Evolutionary conservation across 768 basidiomycete species (phyloP).

Genomic region (Russula earlei): DNA sequence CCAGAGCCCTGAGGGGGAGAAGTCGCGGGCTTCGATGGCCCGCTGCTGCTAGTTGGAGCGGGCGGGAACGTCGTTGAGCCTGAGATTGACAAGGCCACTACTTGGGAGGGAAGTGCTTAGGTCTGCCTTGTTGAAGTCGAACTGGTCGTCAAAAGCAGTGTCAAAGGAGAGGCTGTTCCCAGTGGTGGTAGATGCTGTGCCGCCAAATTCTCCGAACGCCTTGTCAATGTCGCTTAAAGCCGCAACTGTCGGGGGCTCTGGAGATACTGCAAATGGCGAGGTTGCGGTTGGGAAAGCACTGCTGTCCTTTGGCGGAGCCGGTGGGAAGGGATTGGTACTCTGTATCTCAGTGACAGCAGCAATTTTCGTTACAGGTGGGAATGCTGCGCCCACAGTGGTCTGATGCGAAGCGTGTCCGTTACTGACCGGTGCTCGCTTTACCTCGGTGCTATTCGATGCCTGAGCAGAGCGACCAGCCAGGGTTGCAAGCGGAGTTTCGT

Average conservation of each 20-base stretch:
- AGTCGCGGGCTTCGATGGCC: background rate
- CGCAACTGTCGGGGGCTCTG: slow-evolving; percentile 17
- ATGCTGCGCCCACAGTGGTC: background rate
- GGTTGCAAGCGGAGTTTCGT: slow-evolving; percentile 24
- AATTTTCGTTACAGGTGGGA: background rate
- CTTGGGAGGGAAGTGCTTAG: background rate
- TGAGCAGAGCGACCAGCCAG: slow-evolving; percentile 15
- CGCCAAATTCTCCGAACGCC: slow-evolving; percentile 49
- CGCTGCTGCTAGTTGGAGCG: background rate
- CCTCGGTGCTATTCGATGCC: background rate
- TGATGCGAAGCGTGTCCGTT: slow-evolving; percentile 8
- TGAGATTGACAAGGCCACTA: background rate
- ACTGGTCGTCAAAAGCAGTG: slow-evolving; percentile 52
- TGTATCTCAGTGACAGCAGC: background rate
- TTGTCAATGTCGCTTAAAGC: slow-evolving; percentile 63
- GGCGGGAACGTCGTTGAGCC: slow-evolving; percentile 11
- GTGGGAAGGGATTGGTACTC: slow-evolving; percentile 9
- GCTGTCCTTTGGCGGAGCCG: slow-evolving; percentile 5
- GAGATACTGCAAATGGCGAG: slow-evolving; percentile 9
- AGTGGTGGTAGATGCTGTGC: slow-evolving; percentile 28
- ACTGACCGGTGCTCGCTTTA: background rate
- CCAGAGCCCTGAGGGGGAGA: slow-evolving; percentile 19
- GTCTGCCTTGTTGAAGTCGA: slow-evolving; percentile 46
- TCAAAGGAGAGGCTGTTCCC: slow-evolving; percentile 51
- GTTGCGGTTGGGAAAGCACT: slow-evolving; percentile 9